These are phyloP conservation scores for Porcisia deanei DNA, from an alignment of 208 protist species.

Conservation along the genomic window DNA sequence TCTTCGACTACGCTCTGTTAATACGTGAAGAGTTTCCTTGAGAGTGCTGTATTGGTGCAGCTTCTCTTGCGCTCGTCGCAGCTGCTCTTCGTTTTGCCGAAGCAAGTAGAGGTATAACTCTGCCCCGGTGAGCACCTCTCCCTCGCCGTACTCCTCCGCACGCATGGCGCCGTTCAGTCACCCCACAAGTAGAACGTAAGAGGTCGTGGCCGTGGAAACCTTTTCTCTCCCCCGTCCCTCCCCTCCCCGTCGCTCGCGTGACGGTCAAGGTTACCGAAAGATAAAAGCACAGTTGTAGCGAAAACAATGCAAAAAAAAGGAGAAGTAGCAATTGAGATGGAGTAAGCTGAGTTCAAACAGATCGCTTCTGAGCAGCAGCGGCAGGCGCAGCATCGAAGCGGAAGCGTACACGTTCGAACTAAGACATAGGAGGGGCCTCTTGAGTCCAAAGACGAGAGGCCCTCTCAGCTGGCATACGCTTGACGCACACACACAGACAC, in stretches of 20 bases:
- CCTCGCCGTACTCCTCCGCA: constrained; percentile 35
- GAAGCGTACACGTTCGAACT: background rate
- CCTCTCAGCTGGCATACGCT: background rate
- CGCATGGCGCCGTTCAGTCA: background rate
- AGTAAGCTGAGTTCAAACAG: background rate
- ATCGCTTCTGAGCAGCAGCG: background rate
- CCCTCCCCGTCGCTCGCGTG: background rate
- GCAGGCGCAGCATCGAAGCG: background rate
- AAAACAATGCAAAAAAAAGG: background rate
- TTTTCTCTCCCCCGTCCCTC: no score
- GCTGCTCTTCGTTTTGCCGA: constrained; percentile 52
- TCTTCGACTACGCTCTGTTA: constrained; percentile 59
- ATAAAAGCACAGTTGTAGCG: background rate
- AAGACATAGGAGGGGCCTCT: background rate
- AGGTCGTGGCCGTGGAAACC: background rate
- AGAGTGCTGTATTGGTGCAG: constrained; percentile 56
- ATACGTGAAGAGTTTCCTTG: constrained; percentile 41
- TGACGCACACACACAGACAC: background rate
- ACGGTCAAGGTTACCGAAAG: no score
- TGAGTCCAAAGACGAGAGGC: background rate
- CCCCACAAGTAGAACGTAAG: background rate
- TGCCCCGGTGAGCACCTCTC: constrained; percentile 65
- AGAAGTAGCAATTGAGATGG: background rate
- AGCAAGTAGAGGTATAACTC: constrained; percentile 72
- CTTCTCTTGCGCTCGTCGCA: constrained; percentile 28